Conservation (phyloP, 441 rosid species). For the Brassica hybrid region DNA sequence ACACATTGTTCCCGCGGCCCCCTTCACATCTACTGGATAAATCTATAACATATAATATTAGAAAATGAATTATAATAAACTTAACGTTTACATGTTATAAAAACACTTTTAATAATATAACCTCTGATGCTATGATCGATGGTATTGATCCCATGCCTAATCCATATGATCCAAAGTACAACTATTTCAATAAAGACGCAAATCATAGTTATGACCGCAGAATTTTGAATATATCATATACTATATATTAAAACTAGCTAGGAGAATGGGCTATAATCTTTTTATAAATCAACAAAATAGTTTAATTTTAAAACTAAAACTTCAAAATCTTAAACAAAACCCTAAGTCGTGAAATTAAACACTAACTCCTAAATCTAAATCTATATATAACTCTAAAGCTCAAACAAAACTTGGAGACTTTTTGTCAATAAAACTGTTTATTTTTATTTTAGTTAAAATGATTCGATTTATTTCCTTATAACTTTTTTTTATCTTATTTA, state of each 20-base stretch:
- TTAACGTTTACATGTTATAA: background rate
- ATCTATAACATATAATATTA: background rate
- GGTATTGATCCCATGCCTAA: conserved; percentile 42
- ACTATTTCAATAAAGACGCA: background rate
- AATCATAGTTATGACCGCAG: background rate
- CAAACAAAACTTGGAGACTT: background rate
- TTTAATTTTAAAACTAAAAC: background rate
- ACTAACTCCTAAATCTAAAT: background rate
- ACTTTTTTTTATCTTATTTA: background rate
- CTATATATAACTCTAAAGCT: background rate
- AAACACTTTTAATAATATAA: background rate
- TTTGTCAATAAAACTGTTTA: background rate
- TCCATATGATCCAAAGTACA: conserved; percentile 41
- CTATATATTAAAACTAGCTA: background rate
- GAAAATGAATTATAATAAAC: background rate
- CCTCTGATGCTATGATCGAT: conserved; percentile 45
- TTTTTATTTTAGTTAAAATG: background rate
- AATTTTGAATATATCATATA: background rate
- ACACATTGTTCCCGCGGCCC: conserved; percentile 39
- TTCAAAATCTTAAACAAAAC: background rate
- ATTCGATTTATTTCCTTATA: background rate
- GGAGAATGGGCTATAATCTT: background rate
- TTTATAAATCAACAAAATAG: background rate
- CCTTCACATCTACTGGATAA: conserved; percentile 35
- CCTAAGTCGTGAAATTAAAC: background rate